Percentiles rank a stretch among this genome's conserved stretches.
These are phyloP conservation scores for Clavariopsis aquatica DNA, from an alignment of 495 filamentous ascomycete species.

Conservation along the genomic window DNA sequence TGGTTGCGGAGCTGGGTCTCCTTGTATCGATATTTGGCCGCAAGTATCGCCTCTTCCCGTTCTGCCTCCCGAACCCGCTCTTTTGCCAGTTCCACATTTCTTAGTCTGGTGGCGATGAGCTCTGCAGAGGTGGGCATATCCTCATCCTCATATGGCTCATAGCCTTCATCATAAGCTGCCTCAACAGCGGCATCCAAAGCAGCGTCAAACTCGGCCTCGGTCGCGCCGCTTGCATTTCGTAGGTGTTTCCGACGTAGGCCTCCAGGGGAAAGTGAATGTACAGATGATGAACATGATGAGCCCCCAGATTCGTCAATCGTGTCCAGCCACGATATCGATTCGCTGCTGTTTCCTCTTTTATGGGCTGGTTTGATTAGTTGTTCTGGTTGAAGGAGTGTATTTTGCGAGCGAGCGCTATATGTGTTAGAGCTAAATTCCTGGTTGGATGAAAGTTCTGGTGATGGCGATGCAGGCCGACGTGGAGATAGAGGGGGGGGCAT, in stretches of 20 bases:
- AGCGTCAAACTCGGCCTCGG: slow-evolving; percentile 91
- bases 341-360: slow-evolving; percentile 62
- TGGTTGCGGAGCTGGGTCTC: slow-evolving; percentile 47
- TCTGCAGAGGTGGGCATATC: slow-evolving; percentile 28
- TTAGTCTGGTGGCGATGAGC: slow-evolving; percentile 32
- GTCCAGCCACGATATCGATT: slow-evolving; percentile 90
- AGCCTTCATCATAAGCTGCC: slow-evolving; percentile 91
- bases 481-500: slow-evolving; percentile 71
- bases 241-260: slow-evolving; percentile 67
- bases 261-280: slow-evolving; percentile 75
- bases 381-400: slow-evolving; percentile 29
- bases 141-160: slow-evolving; percentile 68
- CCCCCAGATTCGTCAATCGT: slow-evolving; percentile 94
- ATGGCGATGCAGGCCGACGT: slow-evolving; percentile 48
- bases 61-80: slow-evolving; percentile 78
- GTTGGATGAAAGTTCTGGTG: slow-evolving; percentile 40
- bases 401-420: slow-evolving; percentile 40
- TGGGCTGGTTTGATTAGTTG: slow-evolving; percentile 46
- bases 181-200: slow-evolving; percentile 95
- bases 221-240: slow-evolving; percentile 67
- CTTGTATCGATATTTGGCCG: slow-evolving; percentile 55
- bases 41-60: slow-evolving; percentile 62
- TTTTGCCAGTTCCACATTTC: slow-evolving; percentile 75
- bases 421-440: slow-evolving; percentile 6
- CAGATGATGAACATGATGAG: slow-evolving; percentile 71